Evolutionary conservation across 257 asterid species (phyloP).

Genomic region (Hygrophila difformis): DNA sequence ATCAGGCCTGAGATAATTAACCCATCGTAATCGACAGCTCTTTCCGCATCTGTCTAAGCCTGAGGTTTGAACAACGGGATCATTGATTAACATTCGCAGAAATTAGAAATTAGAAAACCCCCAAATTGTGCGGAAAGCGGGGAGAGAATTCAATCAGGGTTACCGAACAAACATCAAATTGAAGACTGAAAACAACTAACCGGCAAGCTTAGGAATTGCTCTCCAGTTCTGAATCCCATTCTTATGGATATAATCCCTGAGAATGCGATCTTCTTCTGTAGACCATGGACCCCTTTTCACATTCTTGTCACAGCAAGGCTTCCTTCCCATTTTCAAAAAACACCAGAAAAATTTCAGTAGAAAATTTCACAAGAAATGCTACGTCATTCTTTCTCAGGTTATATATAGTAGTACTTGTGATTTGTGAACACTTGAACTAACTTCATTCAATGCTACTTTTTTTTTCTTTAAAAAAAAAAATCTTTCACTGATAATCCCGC

Average conservation of each 20-base stretch:
- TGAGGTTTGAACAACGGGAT: slow-evolving; percentile 9
- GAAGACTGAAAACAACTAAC: slow-evolving; percentile 21
- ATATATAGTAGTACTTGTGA: no score
- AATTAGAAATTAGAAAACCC: background rate
- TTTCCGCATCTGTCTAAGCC: slow-evolving; percentile 59
- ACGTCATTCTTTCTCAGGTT: no score
- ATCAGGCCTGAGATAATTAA: slow-evolving; percentile 59
- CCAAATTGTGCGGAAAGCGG: background rate
- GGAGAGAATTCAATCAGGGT: background rate
- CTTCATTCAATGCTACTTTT: no score
- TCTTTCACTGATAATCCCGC: no score
- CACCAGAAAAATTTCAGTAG: no score
- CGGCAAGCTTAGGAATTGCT: slow-evolving; percentile 63
- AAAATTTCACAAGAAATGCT: no score
- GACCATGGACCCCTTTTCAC: slow-evolving; percentile 77
- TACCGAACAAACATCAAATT: no score
- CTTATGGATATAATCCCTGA: slow-evolving; percentile 36
- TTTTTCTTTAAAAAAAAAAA: no score
- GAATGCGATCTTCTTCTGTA: slow-evolving; percentile 57
- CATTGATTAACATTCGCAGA: no score
- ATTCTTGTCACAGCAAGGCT: slow-evolving; percentile 57
- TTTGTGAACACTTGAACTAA: no score
- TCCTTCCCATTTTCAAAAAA: slow-evolving; percentile 47
- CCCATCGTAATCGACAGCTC: slow-evolving; percentile 64
- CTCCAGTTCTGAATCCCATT: slow-evolving; percentile 71